These are phyloP conservation scores for Gaeumannomyces sp. DNA, from an alignment of 2,329 filamentous ascomycete species.

Conservation along the genomic window DNA sequence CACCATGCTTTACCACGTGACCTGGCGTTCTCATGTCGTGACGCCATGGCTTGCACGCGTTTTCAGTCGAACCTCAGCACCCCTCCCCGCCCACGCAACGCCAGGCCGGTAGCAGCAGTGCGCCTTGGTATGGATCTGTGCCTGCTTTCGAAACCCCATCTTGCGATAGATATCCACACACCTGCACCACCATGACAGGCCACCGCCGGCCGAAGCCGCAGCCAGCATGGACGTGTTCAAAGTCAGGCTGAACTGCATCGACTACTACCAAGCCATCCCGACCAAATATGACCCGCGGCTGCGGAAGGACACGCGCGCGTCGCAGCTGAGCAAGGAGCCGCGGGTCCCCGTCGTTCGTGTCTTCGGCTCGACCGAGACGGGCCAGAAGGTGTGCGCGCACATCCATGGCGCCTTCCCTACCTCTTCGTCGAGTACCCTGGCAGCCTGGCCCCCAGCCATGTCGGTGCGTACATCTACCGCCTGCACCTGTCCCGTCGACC, in stretches of 20 bases:
- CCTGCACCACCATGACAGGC: neutral
- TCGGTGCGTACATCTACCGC: slow-evolving; percentile 67
- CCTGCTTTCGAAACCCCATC: too few relatives aligned
- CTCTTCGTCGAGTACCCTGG: slow-evolving; percentile 85
- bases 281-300: slow-evolving; percentile 77
- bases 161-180: too few relatives aligned
- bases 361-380: slow-evolving; percentile 89
- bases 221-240: slow-evolving; percentile 62
- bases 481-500: slow-evolving; percentile 85
- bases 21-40: neutral
- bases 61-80: neutral
- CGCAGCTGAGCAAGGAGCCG: slow-evolving; percentile 55
- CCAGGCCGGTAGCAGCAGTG: too few relatives aligned
- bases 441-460: slow-evolving; percentile 60
- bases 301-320: slow-evolving; percentile 55
- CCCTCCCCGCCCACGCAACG: too few relatives aligned
- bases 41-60: neutral
- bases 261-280: slow-evolving; percentile 80
- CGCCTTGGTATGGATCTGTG: too few relatives aligned
- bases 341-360: slow-evolving; percentile 81
- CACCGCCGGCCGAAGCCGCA: slow-evolving; percentile 12
- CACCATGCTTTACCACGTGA: neutral
- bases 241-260: slow-evolving; percentile 90
- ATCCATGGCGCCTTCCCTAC: slow-evolving; percentile 92
- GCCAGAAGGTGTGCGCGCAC: slow-evolving; percentile 93